Conservation (phyloP, 352 stramenopile species). For the Phytophthora macrochlamydospora region DNA sequence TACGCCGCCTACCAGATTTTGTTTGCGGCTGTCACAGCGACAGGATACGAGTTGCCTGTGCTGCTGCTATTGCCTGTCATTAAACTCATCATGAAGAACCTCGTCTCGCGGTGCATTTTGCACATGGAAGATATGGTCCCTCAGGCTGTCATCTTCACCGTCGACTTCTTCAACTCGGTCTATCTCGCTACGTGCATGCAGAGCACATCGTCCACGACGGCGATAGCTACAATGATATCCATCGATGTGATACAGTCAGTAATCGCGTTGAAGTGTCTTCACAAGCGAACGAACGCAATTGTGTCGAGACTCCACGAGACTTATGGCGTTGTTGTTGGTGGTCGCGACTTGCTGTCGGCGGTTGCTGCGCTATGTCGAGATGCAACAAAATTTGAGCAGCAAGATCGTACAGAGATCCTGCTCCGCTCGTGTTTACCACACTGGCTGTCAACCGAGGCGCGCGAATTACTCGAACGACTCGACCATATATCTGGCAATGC, state of each 20-base stretch:
- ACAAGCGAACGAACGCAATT: neutral
- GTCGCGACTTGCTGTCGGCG: neutral
- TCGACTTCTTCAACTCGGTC: conserved; percentile 12
- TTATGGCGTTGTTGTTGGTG: neutral
- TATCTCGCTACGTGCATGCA: conserved; percentile 9
- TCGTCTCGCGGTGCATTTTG: neutral
- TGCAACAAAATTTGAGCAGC: neutral
- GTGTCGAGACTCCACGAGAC: conserved; percentile 11
- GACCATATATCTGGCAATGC: neutral
- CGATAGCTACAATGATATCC: neutral
- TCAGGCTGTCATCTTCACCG: conserved; percentile 1
- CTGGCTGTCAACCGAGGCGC: neutral
- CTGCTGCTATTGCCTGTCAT: conserved; percentile 32
- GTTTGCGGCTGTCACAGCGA: conserved; percentile 12
- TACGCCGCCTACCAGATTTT: conserved; percentile 22
- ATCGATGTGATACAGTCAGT: conserved; percentile 27
- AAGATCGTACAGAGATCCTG: neutral
- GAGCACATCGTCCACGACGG: neutral
- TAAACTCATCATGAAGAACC: conserved; percentile 22
- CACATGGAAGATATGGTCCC: conserved; percentile 8
- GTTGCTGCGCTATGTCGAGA: neutral
- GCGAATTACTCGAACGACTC: neutral
- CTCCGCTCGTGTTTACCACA: conserved; percentile 4
- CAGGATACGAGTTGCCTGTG: conserved; percentile 20
- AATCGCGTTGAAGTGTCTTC: conserved; percentile 9